A percentile compares a stretch with the other conserved stretches of the same genome.
phyloP scores from a whole-genome alignment of 371 early-diverging fungal species.

The Umbelopsis sp. region DNA sequence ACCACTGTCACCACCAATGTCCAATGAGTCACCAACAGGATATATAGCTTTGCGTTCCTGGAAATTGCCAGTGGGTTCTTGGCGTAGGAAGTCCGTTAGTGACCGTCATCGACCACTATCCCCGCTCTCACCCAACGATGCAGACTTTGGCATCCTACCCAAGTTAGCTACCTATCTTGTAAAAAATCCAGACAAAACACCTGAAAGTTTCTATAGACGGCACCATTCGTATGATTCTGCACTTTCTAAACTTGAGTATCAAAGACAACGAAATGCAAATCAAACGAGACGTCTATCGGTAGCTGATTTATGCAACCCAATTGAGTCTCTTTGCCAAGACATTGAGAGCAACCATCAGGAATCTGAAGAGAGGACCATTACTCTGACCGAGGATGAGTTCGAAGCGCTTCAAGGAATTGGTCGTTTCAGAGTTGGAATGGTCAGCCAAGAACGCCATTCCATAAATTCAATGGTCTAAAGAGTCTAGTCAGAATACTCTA shows the following conservation, averaged over 20 bases:
- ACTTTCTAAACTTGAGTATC: not conserved
- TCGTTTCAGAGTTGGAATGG: constrained; percentile 10
- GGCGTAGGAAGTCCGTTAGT: constrained; percentile 4
- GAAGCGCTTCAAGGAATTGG: constrained; percentile 47
- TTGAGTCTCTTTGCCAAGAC: constrained; percentile 31
- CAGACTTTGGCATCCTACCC: constrained; percentile 30
- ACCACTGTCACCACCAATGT: constrained; percentile 13
- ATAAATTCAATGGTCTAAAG: not conserved
- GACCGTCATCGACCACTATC: not conserved
- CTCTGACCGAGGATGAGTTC: constrained; percentile 46
- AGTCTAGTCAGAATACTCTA: not conserved
- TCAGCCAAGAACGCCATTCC: not conserved
- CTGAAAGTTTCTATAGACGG: constrained; percentile 37
- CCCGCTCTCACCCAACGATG: not conserved
- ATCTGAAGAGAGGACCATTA: constrained; percentile 30
- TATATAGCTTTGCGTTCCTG: not conserved
- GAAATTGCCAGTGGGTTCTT: not conserved
- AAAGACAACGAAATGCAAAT: constrained; percentile 2
- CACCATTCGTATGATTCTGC: constrained; percentile 7
- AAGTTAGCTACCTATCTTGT: constrained; percentile 43
- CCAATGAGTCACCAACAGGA: not conserved
- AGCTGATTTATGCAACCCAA: constrained; percentile 46
- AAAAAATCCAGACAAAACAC: constrained; percentile 37
- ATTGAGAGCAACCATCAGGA: not conserved
- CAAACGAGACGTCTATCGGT: constrained; percentile 39